Evolutionary conservation across 345 rosid species (phyloP).

Genomic region (Diplotaxis tenuifolia): DNA sequence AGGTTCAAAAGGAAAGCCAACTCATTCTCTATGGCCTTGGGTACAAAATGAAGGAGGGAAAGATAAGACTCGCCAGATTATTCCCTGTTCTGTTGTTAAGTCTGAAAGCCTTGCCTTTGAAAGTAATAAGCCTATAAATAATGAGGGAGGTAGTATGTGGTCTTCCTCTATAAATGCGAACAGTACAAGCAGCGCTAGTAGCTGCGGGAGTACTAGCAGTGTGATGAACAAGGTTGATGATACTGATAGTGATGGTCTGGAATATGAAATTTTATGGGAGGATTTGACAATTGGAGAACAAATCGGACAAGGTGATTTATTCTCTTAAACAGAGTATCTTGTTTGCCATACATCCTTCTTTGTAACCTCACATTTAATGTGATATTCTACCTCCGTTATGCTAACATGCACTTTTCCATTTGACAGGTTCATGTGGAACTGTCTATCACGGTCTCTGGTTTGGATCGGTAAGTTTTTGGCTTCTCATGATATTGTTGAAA

Average conservation of each 20-base stretch:
- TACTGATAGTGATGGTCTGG: constrained; percentile 68
- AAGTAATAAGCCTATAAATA: constrained; percentile 46
- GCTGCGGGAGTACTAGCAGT: constrained; percentile 82
- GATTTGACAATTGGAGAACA: constrained; percentile 82
- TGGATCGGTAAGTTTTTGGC: constrained; percentile 89
- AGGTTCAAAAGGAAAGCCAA: constrained; percentile 52
- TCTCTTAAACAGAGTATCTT: background rate
- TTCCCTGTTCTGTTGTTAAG: constrained; percentile 44
- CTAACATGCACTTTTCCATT: constrained; percentile 29
- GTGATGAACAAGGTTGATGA: constrained; percentile 71
- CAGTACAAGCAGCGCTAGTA: constrained; percentile 94
- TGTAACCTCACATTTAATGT: constrained; percentile 15
- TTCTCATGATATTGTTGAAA: constrained; percentile 24
- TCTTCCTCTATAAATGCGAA: constrained; percentile 70
- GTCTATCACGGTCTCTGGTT: constrained; percentile 97
- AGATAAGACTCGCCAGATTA: constrained; percentile 36
- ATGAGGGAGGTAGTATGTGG: constrained; percentile 77
- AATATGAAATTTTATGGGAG: constrained; percentile 92
- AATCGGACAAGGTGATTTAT: constrained; percentile 81
- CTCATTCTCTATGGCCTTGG: constrained; percentile 56
- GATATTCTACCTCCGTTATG: constrained; percentile 18
- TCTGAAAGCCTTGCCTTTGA: constrained; percentile 52
- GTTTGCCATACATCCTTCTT: constrained; percentile 10
- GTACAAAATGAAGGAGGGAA: constrained; percentile 56
- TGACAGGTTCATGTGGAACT: constrained; percentile 95